These are phyloP conservation scores for Candida mattraensis DNA, from an alignment of 805 yeast species.

Conservation along the genomic window DNA sequence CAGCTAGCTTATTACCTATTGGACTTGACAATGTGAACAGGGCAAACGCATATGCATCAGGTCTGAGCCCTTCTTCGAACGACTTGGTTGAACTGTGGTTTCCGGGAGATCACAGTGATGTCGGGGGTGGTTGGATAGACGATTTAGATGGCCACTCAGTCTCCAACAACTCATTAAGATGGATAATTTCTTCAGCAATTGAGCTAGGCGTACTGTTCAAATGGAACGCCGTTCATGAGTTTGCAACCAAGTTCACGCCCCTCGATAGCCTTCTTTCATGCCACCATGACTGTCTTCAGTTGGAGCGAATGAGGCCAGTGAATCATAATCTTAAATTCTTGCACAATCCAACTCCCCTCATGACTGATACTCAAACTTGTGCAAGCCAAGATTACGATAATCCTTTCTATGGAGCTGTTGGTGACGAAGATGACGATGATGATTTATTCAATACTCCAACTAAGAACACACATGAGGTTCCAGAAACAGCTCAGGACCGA, in stretches of 20 bases:
- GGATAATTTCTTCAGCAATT: conserved; percentile 59
- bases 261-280: conserved; percentile 45
- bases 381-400: neutral
- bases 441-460: conserved; percentile 17
- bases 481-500: conserved; percentile 22
- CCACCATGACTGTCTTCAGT: conserved; percentile 50
- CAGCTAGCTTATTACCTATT: conserved; percentile 3
- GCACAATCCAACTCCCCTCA: conserved; percentile 1
- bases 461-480: conserved; percentile 19
- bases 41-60: conserved; percentile 22
- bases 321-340: conserved; percentile 13
- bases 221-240: conserved; percentile 39
- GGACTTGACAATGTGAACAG: conserved; percentile 15
- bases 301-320: conserved; percentile 18
- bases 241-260: conserved; percentile 40
- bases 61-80: conserved; percentile 12
- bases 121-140: conserved; percentile 66
- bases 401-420: too few species aligned
- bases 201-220: conserved; percentile 51
- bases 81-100: conserved; percentile 61
- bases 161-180: conserved; percentile 54
- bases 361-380: neutral
- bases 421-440: conserved; percentile 5
- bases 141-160: conserved; percentile 44
- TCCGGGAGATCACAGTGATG: conserved; percentile 68